Evolutionary conservation across 768 basidiomycete species (phyloP).

Genomic region (Suillus bovinus): DNA sequence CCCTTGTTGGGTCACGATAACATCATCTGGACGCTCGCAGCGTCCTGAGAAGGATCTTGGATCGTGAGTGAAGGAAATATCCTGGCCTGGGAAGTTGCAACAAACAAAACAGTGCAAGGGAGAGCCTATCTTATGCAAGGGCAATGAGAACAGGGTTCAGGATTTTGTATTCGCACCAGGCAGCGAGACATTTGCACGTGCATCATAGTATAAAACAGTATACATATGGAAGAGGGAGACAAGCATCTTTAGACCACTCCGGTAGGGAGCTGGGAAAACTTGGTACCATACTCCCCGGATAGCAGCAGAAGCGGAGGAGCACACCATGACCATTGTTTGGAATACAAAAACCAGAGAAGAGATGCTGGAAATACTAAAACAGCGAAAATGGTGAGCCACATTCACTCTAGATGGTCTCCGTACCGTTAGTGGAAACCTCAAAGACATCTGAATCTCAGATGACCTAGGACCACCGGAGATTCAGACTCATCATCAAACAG

Average conservation of each 20-base stretch:
- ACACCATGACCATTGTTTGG: background rate
- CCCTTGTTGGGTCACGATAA: background rate
- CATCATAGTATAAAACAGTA: background rate
- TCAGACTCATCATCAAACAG: background rate
- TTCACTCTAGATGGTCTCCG: background rate
- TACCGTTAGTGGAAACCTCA: background rate
- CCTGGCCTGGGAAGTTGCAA: background rate
- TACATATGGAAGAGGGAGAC: background rate
- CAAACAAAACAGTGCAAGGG: background rate
- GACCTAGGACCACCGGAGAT: background rate
- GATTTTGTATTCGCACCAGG: background rate
- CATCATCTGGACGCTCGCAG: background rate
- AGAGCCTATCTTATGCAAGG: background rate
- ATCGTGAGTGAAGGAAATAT: background rate
- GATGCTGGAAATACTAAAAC: background rate
- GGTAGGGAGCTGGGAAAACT: too few relatives aligned
- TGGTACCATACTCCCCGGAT: background rate
- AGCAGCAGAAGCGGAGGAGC: background rate
- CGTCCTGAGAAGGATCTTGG: background rate
- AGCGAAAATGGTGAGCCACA: background rate
- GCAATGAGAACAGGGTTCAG: fast-evolving
- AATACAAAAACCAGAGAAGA: background rate
- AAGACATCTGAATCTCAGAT: background rate
- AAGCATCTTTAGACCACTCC: background rate
- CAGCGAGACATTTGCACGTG: background rate